A percentile compares a stretch with the other conserved stretches of the same genome.
Evolutionary conservation across 352 stramenopile genomes (phyloP).

Genomic region (Phytophthora colocasiae): DNA sequence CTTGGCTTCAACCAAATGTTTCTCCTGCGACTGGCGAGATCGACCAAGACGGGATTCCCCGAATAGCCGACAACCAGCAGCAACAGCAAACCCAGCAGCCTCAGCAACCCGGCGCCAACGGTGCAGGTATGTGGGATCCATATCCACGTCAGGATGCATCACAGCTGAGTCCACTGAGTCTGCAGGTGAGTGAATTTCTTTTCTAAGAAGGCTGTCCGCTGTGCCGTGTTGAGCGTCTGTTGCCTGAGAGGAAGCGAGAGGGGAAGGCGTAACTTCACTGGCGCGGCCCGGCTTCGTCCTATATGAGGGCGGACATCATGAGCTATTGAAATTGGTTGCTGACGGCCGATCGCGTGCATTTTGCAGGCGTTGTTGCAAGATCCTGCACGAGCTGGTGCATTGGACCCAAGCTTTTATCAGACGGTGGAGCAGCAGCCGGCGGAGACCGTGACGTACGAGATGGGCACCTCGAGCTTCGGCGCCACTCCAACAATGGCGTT

Average conservation of each 20-base stretch:
- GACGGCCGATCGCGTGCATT: constrained; percentile 31
- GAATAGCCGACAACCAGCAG: constrained; percentile 44
- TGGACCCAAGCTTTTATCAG: constrained; percentile 48
- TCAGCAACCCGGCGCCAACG: constrained; percentile 36
- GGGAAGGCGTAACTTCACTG: constrained; percentile 1
- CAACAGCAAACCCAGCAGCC: constrained; percentile 33
- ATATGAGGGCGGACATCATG: constrained; percentile 9
- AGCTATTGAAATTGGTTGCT: constrained; percentile 40
- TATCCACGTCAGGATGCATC: constrained; percentile 49
- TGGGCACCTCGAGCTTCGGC: constrained; percentile 31
- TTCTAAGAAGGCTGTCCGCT: constrained; percentile 36
- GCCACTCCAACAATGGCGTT: constrained; percentile 31
- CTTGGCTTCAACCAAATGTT: constrained; percentile 30
- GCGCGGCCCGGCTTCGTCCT: constrained; percentile 15
- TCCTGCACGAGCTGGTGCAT: constrained; percentile 24
- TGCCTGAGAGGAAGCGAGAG: constrained; percentile 20
- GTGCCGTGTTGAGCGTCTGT: constrained; percentile 17
- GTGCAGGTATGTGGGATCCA: constrained; percentile 44
- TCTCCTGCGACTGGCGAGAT: constrained; percentile 27
- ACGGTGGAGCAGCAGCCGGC: constrained; percentile 26
- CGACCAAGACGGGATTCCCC: constrained; percentile 33
- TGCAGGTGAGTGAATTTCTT: constrained; percentile 64
- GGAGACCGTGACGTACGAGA: constrained; percentile 32
- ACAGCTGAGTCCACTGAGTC: constrained; percentile 52
- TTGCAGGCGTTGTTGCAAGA: constrained; percentile 51